These are phyloP conservation scores for Syzygium aqueum DNA, from an alignment of 345 rosid species.

Conservation along the genomic window DNA sequence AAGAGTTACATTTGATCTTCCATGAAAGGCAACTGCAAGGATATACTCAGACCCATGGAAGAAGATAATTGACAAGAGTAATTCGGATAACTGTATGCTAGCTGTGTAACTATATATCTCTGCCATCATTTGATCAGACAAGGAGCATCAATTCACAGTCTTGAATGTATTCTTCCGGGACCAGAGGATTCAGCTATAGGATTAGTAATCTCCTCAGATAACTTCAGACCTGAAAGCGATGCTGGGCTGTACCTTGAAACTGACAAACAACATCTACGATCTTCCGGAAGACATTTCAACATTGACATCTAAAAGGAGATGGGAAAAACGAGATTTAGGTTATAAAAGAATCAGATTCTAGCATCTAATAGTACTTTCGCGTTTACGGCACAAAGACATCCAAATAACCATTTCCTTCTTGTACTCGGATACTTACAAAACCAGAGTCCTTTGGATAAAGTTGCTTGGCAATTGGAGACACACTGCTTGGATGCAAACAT, in stretches of 20 bases:
- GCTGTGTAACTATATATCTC: slow-evolving; percentile 23
- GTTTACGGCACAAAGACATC: neutral
- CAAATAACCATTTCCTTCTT: neutral
- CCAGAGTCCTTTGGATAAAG: neutral
- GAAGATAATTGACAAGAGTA: slow-evolving; percentile 26
- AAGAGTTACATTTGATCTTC: slow-evolving; percentile 23
- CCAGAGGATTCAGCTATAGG: neutral
- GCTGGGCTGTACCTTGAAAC: neutral
- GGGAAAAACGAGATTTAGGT: neutral
- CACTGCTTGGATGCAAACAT: neutral
- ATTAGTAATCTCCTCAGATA: neutral
- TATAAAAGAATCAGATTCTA: neutral
- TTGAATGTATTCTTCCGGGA: neutral
- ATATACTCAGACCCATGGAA: slow-evolving; percentile 34
- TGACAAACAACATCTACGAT: neutral
- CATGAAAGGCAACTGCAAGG: slow-evolving; percentile 27
- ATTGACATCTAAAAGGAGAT: neutral
- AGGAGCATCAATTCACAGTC: neutral
- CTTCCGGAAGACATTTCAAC: neutral
- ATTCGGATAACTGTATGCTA: slow-evolving; percentile 24
- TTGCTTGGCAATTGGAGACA: neutral
- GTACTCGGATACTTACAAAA: neutral
- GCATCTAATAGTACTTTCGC: neutral
- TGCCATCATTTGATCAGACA: slow-evolving; percentile 10
- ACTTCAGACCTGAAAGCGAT: neutral